These are phyloP conservation scores for Calonectria pauciramosa DNA, from an alignment of 2,329 filamentous ascomycete species.

Conservation along the genomic window DNA sequence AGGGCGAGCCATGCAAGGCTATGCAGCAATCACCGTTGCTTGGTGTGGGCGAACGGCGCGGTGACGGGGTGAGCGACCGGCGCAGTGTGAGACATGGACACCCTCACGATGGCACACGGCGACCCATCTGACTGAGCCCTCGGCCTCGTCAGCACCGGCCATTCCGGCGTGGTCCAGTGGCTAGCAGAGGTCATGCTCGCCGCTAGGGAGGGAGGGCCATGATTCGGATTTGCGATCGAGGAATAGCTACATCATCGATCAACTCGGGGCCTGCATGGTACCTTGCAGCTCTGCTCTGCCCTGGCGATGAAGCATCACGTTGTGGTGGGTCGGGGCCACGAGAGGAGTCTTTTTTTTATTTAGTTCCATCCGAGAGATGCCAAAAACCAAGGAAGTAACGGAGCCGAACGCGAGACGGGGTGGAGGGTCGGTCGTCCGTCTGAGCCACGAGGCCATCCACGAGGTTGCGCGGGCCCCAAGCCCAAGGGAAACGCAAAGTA, in stretches of 20 bases:
- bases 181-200: constrained; percentile 45
- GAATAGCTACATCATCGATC: constrained; percentile 47
- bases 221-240: constrained; percentile 48
- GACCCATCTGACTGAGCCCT: constrained; percentile 48
- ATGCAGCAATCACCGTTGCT: constrained; percentile 10
- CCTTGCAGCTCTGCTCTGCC: constrained; percentile 43
- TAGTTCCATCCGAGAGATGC: neutral
- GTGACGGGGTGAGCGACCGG: constrained; percentile 31
- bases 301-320: constrained; percentile 35
- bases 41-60: constrained; percentile 26
- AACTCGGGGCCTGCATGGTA: constrained; percentile 40
- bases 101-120: constrained; percentile 38
- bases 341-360: constrained; percentile 5
- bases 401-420: constrained; percentile 12
- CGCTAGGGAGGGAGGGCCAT: constrained; percentile 34
- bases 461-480: constrained; percentile 18
- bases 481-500: neutral
- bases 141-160: constrained; percentile 38
- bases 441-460: constrained; percentile 37
- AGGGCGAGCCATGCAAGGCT: constrained; percentile 15
- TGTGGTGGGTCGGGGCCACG: constrained; percentile 35
- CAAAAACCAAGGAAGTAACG: neutral
- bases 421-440: constrained; percentile 35
- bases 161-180: constrained; percentile 28
- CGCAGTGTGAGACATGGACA: constrained; percentile 46